phyloP scores from a whole-genome alignment of 176 grass and related monocot genomes.

The Aegilops tauschii region DNA sequence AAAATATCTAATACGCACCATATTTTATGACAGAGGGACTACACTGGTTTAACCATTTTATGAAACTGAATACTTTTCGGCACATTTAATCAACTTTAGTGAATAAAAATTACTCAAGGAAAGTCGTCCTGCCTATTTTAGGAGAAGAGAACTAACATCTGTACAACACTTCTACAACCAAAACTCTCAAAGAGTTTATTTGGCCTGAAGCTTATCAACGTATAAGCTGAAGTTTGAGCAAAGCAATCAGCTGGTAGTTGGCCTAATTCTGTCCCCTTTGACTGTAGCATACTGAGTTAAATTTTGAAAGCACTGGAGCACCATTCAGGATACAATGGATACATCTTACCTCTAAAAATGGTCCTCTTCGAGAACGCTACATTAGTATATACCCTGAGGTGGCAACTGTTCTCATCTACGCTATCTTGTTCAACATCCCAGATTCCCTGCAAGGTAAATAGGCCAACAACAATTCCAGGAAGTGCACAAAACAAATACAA shows the following conservation, averaged over 20 bases:
- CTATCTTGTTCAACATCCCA: constrained; percentile 80
- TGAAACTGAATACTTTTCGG: background rate
- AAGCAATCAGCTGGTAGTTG: background rate
- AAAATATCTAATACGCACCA: too few species aligned
- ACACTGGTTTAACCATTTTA: background rate
- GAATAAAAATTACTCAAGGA: background rate
- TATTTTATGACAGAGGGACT: too few species aligned
- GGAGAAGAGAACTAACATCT: constrained; percentile 4
- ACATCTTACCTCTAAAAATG: constrained; percentile 83
- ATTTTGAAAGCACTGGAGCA: constrained; percentile 11
- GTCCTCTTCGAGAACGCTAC: constrained; percentile 85
- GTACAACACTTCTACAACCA: background rate
- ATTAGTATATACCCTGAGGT: constrained; percentile 69
- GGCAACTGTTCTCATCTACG: constrained; percentile 55
- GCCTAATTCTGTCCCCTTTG: background rate
- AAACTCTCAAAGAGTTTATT: background rate
- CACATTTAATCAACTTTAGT: background rate
- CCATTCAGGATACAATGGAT: constrained; percentile 4
- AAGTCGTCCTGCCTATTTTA: background rate
- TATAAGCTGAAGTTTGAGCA: constrained; percentile 19
- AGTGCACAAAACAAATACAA: background rate
- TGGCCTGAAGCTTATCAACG: constrained; percentile 1
- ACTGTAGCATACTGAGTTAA: background rate
- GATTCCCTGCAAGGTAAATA: constrained; percentile 54
- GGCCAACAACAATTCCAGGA: constrained; percentile 11